phyloP scores from a whole-genome alignment of 129 eudicot species.

The Saposhnikovia divaricata region DNA sequence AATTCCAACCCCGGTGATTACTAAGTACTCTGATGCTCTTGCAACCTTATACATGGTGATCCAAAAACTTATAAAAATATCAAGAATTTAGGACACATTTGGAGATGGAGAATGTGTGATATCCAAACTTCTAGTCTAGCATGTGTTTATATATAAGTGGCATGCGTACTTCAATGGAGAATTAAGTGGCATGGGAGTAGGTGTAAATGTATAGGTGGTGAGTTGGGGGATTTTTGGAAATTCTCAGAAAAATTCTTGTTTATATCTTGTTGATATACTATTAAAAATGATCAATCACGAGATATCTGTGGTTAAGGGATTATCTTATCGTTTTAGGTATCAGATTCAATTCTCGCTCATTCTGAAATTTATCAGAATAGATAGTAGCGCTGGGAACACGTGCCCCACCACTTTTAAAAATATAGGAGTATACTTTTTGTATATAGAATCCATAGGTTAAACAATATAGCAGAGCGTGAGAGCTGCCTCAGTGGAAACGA shows the following conservation, averaged over 20 bases:
- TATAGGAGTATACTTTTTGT: too few relatives aligned
- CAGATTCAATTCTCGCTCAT: too few relatives aligned
- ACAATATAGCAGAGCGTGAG: too few relatives aligned
- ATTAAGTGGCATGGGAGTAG: not conserved
- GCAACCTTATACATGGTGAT: constrained; percentile 1
- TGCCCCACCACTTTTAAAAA: too few relatives aligned
- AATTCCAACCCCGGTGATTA: not conserved
- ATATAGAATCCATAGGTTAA: too few relatives aligned
- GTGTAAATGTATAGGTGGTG: not conserved
- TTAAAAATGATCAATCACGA: not conserved
- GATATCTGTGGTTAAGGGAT: too few relatives aligned
- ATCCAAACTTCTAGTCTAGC: not conserved
- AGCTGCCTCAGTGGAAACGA: too few relatives aligned
- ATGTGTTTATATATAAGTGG: not conserved
- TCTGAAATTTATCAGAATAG: too few relatives aligned
- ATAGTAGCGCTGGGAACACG: too few relatives aligned
- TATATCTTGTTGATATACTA: not conserved
- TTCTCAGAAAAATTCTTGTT: not conserved
- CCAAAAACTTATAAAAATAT: not conserved
- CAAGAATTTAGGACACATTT: not conserved
- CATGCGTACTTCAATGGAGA: too few relatives aligned
- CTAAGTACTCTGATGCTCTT: not conserved
- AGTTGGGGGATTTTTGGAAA: not conserved
- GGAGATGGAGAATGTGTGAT: not conserved
- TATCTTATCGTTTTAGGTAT: too few relatives aligned